Percentiles rank a stretch among this genome's conserved stretches.
These are phyloP conservation scores for Ceratocystis colombiana DNA, from an alignment of 2,329 filamentous ascomycete species.

Conservation along the genomic window DNA sequence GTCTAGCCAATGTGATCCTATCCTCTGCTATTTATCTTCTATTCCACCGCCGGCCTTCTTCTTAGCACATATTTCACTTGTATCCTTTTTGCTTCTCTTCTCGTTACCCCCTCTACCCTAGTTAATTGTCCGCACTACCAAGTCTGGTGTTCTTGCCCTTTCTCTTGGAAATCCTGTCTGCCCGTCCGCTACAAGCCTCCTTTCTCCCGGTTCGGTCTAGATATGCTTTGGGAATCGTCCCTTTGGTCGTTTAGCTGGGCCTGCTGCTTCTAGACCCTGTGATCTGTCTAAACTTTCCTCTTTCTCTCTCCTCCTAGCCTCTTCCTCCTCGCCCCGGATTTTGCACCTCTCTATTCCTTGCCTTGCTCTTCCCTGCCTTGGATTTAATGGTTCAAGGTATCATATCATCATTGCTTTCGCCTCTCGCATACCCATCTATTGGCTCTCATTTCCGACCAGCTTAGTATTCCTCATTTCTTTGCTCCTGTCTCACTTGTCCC, in stretches of 20 bases:
- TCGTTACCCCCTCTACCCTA: background rate
- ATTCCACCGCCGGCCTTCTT: background rate
- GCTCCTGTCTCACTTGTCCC: constrained; percentile 11
- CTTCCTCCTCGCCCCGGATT: background rate
- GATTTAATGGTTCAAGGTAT: constrained; percentile 9
- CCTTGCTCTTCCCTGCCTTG: constrained; percentile 1
- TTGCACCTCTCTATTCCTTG: background rate
- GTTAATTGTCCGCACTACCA: background rate
- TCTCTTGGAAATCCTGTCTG: background rate
- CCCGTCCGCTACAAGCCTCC: background rate
- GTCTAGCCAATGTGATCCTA: background rate
- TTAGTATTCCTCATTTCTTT: constrained; percentile 12
- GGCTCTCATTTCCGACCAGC: constrained; percentile 5
- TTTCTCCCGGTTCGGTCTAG: background rate
- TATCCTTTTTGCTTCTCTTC: background rate
- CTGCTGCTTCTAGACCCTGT: constrained; percentile 10
- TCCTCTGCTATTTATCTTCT: background rate
- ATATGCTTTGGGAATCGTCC: constrained; percentile 3
- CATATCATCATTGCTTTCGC: no score
- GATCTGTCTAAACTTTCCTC: constrained; percentile 14
- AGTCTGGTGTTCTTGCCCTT: background rate
- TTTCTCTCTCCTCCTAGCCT: constrained; percentile 12
- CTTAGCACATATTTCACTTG: background rate
- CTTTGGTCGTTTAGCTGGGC: background rate
- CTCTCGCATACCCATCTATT: background rate